Percentiles rank a stretch among this genome's conserved stretches.
phyloP scores from a whole-genome alignment of 108 stramenopile species.

The Nitzschia palea region DNA sequence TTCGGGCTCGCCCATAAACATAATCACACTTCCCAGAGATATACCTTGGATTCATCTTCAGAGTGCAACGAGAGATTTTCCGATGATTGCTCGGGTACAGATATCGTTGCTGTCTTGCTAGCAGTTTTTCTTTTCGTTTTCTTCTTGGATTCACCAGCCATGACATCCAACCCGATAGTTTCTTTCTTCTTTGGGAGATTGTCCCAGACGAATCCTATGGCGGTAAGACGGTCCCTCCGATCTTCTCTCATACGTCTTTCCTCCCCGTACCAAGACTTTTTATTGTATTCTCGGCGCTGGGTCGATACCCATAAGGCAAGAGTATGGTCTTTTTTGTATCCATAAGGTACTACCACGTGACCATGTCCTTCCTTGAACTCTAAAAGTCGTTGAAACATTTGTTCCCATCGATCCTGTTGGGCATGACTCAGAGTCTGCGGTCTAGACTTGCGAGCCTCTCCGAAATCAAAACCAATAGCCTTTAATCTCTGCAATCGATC shows the following conservation, averaged over 20 bases:
- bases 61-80: too few relatives aligned
- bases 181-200: background rate
- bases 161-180: too few relatives aligned
- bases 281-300: conserved; percentile 26
- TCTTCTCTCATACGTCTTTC: background rate
- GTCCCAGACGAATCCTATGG: conserved; percentile 4
- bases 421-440: conserved; percentile 24
- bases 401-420: conserved; percentile 10
- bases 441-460: conserved; percentile 47
- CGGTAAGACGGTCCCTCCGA: background rate
- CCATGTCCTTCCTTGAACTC: conserved; percentile 30
- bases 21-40: too few relatives aligned
- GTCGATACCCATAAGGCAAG: conserved; percentile 11
- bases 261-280: background rate
- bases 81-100: too few relatives aligned
- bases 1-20: too few relatives aligned
- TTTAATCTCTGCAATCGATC: conserved; percentile 32
- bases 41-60: too few relatives aligned
- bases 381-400: conserved; percentile 13
- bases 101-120: too few relatives aligned
- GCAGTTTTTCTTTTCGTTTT: too few relatives aligned
- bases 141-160: too few relatives aligned
- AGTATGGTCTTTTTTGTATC: conserved; percentile 4
- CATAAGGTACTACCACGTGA: conserved; percentile 39
- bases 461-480: conserved; percentile 70